Conservation (phyloP, 1,284 basidiomycete genomes). For the Cutaneotrichosporon spelunceum region DNA sequence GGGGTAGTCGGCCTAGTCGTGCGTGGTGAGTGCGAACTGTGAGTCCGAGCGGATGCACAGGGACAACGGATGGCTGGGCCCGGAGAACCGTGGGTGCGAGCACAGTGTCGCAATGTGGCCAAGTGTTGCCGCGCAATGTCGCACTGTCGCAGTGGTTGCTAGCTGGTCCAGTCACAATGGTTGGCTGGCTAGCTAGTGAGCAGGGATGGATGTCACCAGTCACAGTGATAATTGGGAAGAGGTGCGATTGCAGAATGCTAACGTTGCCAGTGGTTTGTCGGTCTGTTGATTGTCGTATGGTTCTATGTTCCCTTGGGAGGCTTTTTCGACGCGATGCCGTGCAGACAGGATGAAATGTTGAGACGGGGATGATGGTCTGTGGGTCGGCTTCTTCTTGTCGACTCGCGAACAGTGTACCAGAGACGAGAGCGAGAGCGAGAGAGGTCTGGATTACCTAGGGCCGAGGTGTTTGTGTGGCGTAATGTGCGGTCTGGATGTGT, state of each 20-base stretch:
- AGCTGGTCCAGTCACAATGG: background rate
- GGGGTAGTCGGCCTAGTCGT: background rate
- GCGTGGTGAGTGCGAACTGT: background rate
- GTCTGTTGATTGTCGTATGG: too few relatives aligned
- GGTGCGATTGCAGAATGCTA: too few relatives aligned
- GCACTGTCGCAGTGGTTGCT: background rate
- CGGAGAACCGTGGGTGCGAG: background rate
- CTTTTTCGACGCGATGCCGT: background rate
- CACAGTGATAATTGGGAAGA: too few relatives aligned
- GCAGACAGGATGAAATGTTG: constrained; percentile 3
- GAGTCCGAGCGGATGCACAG: background rate
- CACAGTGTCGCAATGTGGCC: too few relatives aligned
- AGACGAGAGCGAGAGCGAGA: too few relatives aligned
- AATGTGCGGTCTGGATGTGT: too few relatives aligned
- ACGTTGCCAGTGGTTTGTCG: too few relatives aligned
- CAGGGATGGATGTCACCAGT: background rate
- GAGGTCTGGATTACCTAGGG: too few relatives aligned
- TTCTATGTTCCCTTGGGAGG: too few relatives aligned
- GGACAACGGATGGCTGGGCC: background rate
- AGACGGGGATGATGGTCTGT: background rate
- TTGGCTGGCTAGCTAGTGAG: background rate
- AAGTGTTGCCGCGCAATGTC: too few relatives aligned
- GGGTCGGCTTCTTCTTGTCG: constrained; percentile 1
- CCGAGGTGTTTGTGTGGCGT: background rate
- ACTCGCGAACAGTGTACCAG: background rate